Conservation (phyloP, 176 grass and related monocot species). For the Pontederia paniculata region DNA sequence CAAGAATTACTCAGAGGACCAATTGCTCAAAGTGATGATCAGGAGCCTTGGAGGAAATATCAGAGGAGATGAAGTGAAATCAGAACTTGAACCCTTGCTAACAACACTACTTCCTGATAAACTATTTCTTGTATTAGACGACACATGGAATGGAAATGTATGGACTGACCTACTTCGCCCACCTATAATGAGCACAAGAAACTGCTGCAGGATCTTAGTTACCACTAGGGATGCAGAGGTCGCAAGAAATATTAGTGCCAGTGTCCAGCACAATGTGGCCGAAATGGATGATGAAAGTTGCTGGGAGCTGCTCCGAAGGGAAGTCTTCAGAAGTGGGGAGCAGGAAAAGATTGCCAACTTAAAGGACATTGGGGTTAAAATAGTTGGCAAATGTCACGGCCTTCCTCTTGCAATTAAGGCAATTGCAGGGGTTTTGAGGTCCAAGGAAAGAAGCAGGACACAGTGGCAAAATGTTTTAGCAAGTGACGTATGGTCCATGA, state of each 20-base stretch:
- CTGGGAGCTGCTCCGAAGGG: constrained; percentile 32
- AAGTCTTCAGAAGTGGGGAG: background rate
- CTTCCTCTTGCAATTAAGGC: background rate
- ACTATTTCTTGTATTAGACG: constrained; percentile 3
- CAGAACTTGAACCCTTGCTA: background rate
- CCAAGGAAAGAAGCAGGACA: background rate
- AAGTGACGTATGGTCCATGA: background rate
- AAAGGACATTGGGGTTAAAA: background rate
- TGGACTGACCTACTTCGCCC: background rate
- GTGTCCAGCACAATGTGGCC: constrained; percentile 11
- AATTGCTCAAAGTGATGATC: background rate
- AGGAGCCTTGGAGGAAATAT: background rate
- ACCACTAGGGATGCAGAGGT: constrained; percentile 9
- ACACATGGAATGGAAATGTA: background rate
- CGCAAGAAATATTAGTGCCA: constrained; percentile 8
- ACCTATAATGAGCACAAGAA: too few species aligned
- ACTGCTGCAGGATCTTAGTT: background rate
- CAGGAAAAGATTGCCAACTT: constrained; percentile 19
- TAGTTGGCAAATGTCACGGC: background rate
- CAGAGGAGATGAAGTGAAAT: background rate
- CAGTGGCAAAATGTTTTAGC: background rate
- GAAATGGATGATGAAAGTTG: constrained; percentile 16
- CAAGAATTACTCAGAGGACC: background rate
- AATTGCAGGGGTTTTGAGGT: background rate
- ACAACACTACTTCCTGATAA: background rate